These are phyloP conservation scores for Cephalotrichum gorgonifer DNA, from an alignment of 2,329 filamentous ascomycete species.

Conservation along the genomic window DNA sequence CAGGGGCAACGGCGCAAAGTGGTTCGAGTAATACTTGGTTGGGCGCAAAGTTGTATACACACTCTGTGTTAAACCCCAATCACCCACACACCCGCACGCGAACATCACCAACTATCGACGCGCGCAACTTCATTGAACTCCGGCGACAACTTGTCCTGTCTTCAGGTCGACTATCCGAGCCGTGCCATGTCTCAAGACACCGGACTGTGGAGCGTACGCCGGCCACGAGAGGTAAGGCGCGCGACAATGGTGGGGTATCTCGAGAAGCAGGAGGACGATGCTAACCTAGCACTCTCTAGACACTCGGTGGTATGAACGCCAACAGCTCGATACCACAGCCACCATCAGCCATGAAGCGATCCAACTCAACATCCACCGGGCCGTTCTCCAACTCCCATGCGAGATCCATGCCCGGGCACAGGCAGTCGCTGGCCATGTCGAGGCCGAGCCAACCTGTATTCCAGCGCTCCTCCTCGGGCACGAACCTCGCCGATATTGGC, in stretches of 20 bases:
- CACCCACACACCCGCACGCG: not conserved
- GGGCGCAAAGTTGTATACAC: not conserved
- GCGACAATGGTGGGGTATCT: constrained; percentile 7
- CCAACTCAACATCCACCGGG: constrained; percentile 62
- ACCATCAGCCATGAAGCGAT: constrained; percentile 86
- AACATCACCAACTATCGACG: too few relatives aligned
- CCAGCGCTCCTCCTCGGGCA: constrained; percentile 71
- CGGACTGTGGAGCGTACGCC: constrained; percentile 82
- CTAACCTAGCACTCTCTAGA: constrained; percentile 40
- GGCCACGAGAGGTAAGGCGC: constrained; percentile 70
- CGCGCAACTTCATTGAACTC: not conserved
- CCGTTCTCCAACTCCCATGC: constrained; percentile 59
- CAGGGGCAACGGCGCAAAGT: not conserved
- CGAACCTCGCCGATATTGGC: constrained; percentile 68
- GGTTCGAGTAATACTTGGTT: too few relatives aligned
- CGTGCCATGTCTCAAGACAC: constrained; percentile 73
- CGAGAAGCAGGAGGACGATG: not conserved
- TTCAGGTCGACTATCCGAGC: not conserved
- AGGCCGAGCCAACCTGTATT: constrained; percentile 83
- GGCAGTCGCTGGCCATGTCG: constrained; percentile 75
- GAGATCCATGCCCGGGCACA: constrained; percentile 72
- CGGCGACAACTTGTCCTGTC: not conserved
- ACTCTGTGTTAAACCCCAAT: not conserved
- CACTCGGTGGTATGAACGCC: constrained; percentile 72
- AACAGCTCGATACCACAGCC: constrained; percentile 85